Base-by-base conservation (phyloP, 306 rosid species). In the Oxytropis ochrocephala region DNA sequence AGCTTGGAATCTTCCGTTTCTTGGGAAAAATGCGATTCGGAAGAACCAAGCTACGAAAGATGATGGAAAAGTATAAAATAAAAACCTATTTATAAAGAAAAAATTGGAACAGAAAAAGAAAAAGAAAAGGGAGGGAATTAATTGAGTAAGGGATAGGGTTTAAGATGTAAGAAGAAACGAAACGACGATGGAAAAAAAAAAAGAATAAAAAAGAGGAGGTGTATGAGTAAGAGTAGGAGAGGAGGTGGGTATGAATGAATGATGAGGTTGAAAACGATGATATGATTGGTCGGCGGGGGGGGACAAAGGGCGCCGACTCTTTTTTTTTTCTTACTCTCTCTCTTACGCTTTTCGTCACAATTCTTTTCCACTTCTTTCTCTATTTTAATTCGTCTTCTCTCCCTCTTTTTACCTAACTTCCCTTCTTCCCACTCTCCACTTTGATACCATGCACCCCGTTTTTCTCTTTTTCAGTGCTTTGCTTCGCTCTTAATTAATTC, bases 261-360 rank as follows among this genome's bases (percentile, higher is more conserved):
- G 59, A 71, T 18, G 71, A 17, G 64, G 11, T n/a, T 54, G 86
- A 86, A 85, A 83, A 59, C 46, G 90, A 81, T 72, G 81, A 47
- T 67, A 68, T 77, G 80, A 87, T 70, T 89, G 96, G 93, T 87
- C 97, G 96, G 97, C 89, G 81, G 76, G 79, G 84, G 84, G 42
- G 49, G 49, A 85, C 80, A 80, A 3, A 38, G 44, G 86, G 75
- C 97, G 91, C 96, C 96, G 96, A 88, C 97, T 76, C 49, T 79
- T 29, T 69, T 72, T 77, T 76, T 61, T 81, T 55, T 81, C 80
- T 73, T 75, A 69, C 33, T 46, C 49, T 1, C 63, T 14, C 48
- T 24, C 43, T 58, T 39, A 24, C 10, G 16, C 1, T 27, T 30
- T 17, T 50, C 67, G 6, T 29, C 13, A 33, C 18, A 61, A 32